Base-by-base conservation (phyloP, 352 stramenopile genomes). In the Pythium aristosporum region DNA sequence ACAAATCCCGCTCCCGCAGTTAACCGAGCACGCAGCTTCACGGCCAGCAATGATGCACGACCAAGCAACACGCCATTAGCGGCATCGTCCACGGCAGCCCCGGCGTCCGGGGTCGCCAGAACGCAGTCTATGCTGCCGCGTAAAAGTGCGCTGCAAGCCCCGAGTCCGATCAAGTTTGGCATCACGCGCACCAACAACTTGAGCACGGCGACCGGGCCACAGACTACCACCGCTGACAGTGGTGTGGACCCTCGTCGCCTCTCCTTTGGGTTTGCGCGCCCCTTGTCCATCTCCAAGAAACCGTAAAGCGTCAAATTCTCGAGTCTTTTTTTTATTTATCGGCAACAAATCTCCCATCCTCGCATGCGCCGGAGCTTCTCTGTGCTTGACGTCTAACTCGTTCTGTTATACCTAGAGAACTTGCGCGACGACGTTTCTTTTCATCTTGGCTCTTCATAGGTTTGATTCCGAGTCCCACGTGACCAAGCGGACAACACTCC, bases 231-330 rank as follows among this genome's bases (percentile, higher is more conserved):
- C 20, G 16, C n/a, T 6, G 34, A 63, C n/a, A 16, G 4, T 4
- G 28, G 41, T 7, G 62, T 51, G 41, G 52, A 59, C 21, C 34
- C 67, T 52, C 57, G 67, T 16, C 68, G 68, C 25, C 57, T 58
- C n/a, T 78, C 71, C 13, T 78, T 78, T 61, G 72, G 72, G 2
- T 78, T 78, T 37, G 61, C 68, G 15, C 62, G 72, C 32, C 65
- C 72, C 20, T 63, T 58, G n/a, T 49, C 50, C 12, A 57, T 54
- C 2, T 63, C 63, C 42, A 75, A 75, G 65, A 65, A 72, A 32
- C 42, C 61, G 52, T 61, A 47, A 25, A 48, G 43, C 16, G 21
- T 49, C 28, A 41, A 28, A n/a, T 50, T 41, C 23, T 36, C 34
- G 25, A 20, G 10, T 18, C n/a, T n/a, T 30, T 30, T 28, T 46